A percentile compares a stretch with the other conserved stretches of the same genome.
Conservation (phyloP, 805 yeast genomes). For the Alloascoidea africana region DNA sequence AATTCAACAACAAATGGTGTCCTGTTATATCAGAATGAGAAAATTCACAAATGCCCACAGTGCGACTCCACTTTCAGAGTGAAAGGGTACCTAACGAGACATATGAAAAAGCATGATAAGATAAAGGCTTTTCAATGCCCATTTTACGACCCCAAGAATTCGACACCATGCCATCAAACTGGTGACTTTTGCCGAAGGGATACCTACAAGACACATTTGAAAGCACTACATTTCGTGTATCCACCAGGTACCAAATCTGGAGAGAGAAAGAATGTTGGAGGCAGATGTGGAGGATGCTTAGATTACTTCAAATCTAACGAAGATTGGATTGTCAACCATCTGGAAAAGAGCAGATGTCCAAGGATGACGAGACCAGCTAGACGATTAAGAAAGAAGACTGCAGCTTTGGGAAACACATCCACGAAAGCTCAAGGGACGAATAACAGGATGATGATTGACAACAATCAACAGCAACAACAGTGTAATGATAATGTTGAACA, state of each 20-base stretch:
- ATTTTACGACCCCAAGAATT: conserved; percentile 32
- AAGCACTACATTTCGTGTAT: conserved; percentile 73
- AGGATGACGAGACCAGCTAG: conserved; percentile 15
- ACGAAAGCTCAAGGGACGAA: no score
- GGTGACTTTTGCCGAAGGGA: conserved; percentile 91
- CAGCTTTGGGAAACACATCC: no score
- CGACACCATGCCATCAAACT: conserved; percentile 45
- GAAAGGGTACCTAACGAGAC: conserved; percentile 83
- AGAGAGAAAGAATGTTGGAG: conserved; percentile 49
- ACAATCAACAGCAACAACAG: no score
- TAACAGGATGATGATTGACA: no score
- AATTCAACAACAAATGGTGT: no score
- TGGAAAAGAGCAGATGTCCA: conserved; percentile 61
- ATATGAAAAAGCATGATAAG: conserved; percentile 75
- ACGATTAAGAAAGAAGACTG: not conserved
- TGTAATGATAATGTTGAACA: no score
- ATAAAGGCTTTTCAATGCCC: conserved; percentile 80
- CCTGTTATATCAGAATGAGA: not conserved
- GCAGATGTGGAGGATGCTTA: conserved; percentile 74
- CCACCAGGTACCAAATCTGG: conserved; percentile 72
- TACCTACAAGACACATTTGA: conserved; percentile 84
- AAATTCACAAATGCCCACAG: conserved; percentile 37
- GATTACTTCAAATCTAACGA: conserved; percentile 50
- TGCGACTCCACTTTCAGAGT: conserved; percentile 71
- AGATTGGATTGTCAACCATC: conserved; percentile 74